Percentiles rank a stretch among this genome's conserved stretches.
Conservation (phyloP, 129 eudicot species). For the Artemisia argyi region DNA sequence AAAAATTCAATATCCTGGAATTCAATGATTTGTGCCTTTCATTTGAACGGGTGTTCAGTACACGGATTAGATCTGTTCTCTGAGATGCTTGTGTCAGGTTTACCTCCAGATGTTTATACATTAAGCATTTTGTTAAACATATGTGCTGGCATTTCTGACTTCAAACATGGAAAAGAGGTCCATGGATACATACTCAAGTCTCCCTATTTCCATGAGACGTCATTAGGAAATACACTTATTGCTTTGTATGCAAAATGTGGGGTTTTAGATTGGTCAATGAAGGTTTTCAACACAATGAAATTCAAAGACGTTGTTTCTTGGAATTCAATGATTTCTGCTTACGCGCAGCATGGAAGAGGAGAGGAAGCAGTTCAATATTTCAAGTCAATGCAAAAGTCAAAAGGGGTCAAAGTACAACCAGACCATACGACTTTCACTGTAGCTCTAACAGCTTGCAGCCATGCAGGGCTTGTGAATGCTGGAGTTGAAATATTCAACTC, state of each 20-base stretch:
- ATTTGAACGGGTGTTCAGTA: slow-evolving; percentile 46
- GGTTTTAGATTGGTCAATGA: slow-evolving; percentile 42
- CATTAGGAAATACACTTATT: slow-evolving; percentile 71
- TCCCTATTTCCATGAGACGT: slow-evolving; percentile 42
- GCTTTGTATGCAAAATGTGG: slow-evolving; percentile 83
- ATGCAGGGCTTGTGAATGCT: slow-evolving; percentile 66
- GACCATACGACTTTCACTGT: slow-evolving; percentile 69
- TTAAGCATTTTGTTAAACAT: slow-evolving; percentile 58
- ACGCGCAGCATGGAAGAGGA: slow-evolving; percentile 73
- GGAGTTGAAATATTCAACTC: slow-evolving; percentile 70
- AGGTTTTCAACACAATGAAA: slow-evolving; percentile 54
- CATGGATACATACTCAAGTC: slow-evolving; percentile 60
- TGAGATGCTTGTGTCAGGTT: slow-evolving; percentile 31
- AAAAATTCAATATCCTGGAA: slow-evolving; percentile 83
- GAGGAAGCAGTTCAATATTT: slow-evolving; percentile 58
- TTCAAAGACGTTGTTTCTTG: slow-evolving; percentile 62
- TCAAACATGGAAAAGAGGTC: slow-evolving; percentile 58
- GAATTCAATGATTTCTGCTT: slow-evolving; percentile 88
- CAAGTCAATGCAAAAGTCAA: slow-evolving; percentile 50
- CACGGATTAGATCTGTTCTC: slow-evolving; percentile 51
- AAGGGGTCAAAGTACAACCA: slow-evolving; percentile 45
- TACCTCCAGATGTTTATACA: slow-evolving; percentile 62
- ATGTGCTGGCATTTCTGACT: slow-evolving; percentile 62
- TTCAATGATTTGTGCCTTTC: slow-evolving; percentile 65
- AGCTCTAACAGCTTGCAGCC: slow-evolving; percentile 85